A percentile compares a stretch with the other conserved stretches of the same genome.
These are phyloP conservation scores for Phytophthora palmivora DNA, from an alignment of 352 stramenopile species.

Conservation along the genomic window DNA sequence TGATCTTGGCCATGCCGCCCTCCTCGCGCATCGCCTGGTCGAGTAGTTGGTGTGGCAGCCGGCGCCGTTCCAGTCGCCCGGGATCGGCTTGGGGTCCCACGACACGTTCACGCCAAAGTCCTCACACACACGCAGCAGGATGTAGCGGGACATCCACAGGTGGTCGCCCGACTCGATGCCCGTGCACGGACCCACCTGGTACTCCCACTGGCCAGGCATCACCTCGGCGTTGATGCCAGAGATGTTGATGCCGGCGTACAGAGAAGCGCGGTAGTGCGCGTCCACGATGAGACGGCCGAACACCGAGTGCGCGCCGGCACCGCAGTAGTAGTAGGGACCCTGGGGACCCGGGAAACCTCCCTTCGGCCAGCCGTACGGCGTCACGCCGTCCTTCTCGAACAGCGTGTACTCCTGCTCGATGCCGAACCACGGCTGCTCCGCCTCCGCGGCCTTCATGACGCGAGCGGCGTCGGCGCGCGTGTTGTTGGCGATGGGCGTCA, in stretches of 20 bases:
- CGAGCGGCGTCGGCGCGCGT: too few species aligned
- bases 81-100: constrained; percentile 98
- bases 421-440: too few species aligned
- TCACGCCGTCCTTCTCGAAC: too few species aligned
- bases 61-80: constrained; percentile 98
- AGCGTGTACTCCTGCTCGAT: too few species aligned
- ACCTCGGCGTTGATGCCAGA: constrained; percentile 98
- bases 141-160: constrained; percentile 97
- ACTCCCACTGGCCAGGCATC: constrained; percentile 98
- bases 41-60: constrained; percentile 97
- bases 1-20: too few species aligned
- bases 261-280: constrained; percentile 94
- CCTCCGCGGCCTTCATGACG: too few species aligned
- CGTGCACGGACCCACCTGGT: constrained; percentile 97
- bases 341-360: too few species aligned
- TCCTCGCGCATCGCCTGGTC: constrained; percentile 96
- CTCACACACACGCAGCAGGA: constrained; percentile 97
- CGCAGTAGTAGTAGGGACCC: too few species aligned
- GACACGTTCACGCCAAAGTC: constrained; percentile 98
- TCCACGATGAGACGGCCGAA: too few species aligned
- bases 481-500: too few species aligned
- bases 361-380: too few species aligned
- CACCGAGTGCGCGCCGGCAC: too few species aligned
- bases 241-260: constrained; percentile 96
- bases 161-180: constrained; percentile 97